phyloP scores from a whole-genome alignment of 495 filamentous ascomycete genomes.

The Talaromyces wortmannii region DNA sequence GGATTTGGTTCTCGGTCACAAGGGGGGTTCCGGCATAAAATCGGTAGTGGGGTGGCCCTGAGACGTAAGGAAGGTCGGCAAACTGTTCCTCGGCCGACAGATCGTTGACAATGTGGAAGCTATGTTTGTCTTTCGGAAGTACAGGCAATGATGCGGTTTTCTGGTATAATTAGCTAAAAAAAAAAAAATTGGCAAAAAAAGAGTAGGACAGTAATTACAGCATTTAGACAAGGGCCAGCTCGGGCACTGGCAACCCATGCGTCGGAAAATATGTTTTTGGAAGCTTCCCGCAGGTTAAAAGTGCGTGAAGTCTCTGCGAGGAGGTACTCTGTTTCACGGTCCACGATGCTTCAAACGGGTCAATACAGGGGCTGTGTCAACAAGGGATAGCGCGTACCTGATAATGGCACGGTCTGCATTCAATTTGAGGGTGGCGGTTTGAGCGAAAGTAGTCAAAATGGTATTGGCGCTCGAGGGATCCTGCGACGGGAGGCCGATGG shows the following conservation, averaged over 20 bases:
- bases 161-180: constrained; percentile 4
- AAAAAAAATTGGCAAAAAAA: constrained; percentile 29
- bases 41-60: constrained; percentile 30
- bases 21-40: constrained; percentile 49
- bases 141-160: constrained; percentile 27
- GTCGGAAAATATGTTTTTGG: neutral
- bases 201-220: neutral
- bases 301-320: constrained; percentile 47
- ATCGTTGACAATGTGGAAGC: constrained; percentile 33
- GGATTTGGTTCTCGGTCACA: constrained; percentile 58
- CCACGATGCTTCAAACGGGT: constrained; percentile 39
- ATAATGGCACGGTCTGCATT: constrained; percentile 39
- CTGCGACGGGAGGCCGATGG: constrained; percentile 4
- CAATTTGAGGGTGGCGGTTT: constrained; percentile 41
- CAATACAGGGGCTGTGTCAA: neutral
- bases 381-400: constrained; percentile 14
- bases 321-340: constrained; percentile 49
- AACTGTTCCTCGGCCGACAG: constrained; percentile 33
- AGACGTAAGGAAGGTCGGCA: constrained; percentile 32
- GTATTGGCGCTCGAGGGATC: constrained; percentile 37
- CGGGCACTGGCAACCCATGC: neutral
- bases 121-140: constrained; percentile 21
- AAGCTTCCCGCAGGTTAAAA: constrained; percentile 18
- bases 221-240: neutral
- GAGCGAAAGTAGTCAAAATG: constrained; percentile 47